Evolutionary conservation across 2,329 filamentous ascomycete species (phyloP), one percentile per base, ranked within the genome.

Genomic region (Xylaria sp.): DNA sequence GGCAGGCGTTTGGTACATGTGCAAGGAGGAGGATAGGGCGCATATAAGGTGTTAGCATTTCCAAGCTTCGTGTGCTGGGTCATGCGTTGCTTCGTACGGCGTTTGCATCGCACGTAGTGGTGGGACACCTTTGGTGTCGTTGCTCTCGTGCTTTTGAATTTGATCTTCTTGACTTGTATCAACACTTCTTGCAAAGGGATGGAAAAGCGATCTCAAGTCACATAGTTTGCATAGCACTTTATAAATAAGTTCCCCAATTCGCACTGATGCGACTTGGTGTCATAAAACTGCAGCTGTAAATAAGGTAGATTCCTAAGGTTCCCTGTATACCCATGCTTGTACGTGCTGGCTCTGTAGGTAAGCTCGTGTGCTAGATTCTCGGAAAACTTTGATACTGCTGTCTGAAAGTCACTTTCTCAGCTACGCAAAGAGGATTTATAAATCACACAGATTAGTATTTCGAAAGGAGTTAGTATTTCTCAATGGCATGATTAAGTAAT

Each of bases 1-100:
- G 61, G 52, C 41, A 63, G 56, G 63, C 56, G 63, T 60, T 58
- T n/a, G 57, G 48, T 10, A 48, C 13, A 36, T 23, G 46, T 43
- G n/a, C 20, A 36, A 20, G 39, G n/a, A n/a, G 20, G 41, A 25
- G 30, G 57, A 34, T 5, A 20, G 36, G 18, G 15, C 48, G 39
- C n/a, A 55, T 41, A 32, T 18, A 58, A 43, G 23, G 53, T 13
- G 20, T 34, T 23, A 34, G 62, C 62, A 64, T 58, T 64, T 32
- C 28, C 62, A 53, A 43, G 53, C 45, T 43, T 64, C 25, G 45
- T 39, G 15, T 64, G 62, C 53, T 52, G 55, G 62, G 62, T 48
- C 62, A 64, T 34, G 6, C 25, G 25, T 41, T 48, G 60, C 52
- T 32, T 36, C 25, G 18, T 18, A 3, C 13, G 52, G 60, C 43